These are phyloP conservation scores for Colletotrichum gloeosporioides DNA, from an alignment of 2,329 filamentous ascomycete genomes.

Conservation along the genomic window DNA sequence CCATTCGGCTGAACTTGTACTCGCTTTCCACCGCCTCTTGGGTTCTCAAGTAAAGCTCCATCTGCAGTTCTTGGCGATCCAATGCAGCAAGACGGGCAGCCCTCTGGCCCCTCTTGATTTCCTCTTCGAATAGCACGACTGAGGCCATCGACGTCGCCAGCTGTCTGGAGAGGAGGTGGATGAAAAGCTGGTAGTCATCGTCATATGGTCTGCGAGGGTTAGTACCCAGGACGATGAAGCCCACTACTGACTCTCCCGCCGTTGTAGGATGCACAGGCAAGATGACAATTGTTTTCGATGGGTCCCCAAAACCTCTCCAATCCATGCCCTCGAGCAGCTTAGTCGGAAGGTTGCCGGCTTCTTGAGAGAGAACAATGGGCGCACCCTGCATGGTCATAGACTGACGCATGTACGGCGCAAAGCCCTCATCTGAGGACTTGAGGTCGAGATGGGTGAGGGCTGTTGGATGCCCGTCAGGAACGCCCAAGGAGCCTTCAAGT, in stretches of 20 bases:
- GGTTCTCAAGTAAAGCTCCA: conserved; percentile 72
- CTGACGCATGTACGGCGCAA: conserved; percentile 77
- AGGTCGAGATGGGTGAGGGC: conserved; percentile 71
- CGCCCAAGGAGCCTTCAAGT: conserved; percentile 76
- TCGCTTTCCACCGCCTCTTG: conserved; percentile 71
- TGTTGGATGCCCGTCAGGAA: conserved; percentile 67
- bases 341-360: conserved; percentile 68
- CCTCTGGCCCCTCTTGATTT: conserved; percentile 75
- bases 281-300: conserved; percentile 73
- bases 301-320: conserved; percentile 74
- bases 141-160: conserved; percentile 81
- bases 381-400: conserved; percentile 70
- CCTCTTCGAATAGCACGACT: conserved; percentile 83
- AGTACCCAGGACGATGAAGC: conserved; percentile 79
- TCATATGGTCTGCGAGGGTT: conserved; percentile 83
- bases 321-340: conserved; percentile 70
- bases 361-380: conserved; percentile 72
- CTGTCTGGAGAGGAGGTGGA: conserved; percentile 76
- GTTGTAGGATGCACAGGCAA: conserved; percentile 81
- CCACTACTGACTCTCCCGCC: conserved; percentile 72
- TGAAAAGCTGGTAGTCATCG: conserved; percentile 79
- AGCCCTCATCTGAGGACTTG: conserved; percentile 72
- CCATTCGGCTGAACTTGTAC: conserved; percentile 82
- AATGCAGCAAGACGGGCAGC: conserved; percentile 77
- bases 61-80: conserved; percentile 78